Percentiles rank a stretch among this genome's conserved stretches.
Conservation (phyloP, 129 eudicot species). For the Kitagawia praeruptora region DNA sequence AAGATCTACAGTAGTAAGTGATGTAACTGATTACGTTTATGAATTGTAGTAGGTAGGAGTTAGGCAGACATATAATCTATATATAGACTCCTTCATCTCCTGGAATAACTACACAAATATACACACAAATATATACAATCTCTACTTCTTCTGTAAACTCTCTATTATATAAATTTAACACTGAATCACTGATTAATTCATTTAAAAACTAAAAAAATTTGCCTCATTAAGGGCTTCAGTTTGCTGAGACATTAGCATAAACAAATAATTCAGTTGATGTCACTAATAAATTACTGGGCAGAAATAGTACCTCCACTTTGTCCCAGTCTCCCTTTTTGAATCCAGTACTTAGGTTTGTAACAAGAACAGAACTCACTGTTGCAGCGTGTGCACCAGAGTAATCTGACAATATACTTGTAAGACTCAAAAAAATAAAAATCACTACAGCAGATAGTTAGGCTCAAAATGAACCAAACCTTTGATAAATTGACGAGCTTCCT, state of each 20-base stretch:
- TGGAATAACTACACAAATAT: no score
- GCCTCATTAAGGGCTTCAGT: background rate
- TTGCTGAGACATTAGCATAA: background rate
- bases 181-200: no score
- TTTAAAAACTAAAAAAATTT: background rate
- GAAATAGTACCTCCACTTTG: conserved; percentile 69
- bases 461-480: conserved; percentile 38
- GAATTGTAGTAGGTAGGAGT: no score
- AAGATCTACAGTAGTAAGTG: no score
- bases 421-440: conserved; percentile 14
- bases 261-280: background rate
- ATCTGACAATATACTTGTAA: conserved; percentile 29
- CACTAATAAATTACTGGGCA: background rate
- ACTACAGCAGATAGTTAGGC: background rate
- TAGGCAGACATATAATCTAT: no score
- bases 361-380: conserved; percentile 79
- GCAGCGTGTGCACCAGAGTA: conserved; percentile 68
- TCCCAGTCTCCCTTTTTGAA: conserved; percentile 69
- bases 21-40: no score
- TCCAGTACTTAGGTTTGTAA: conserved; percentile 67
- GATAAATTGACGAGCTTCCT: conserved; percentile 75
- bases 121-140: no score
- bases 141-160: no score
- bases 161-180: no score
- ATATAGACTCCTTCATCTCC: no score